Evolutionary conservation across 306 rosid genomes (phyloP).

Genomic region (Leucaena leucocephala): DNA sequence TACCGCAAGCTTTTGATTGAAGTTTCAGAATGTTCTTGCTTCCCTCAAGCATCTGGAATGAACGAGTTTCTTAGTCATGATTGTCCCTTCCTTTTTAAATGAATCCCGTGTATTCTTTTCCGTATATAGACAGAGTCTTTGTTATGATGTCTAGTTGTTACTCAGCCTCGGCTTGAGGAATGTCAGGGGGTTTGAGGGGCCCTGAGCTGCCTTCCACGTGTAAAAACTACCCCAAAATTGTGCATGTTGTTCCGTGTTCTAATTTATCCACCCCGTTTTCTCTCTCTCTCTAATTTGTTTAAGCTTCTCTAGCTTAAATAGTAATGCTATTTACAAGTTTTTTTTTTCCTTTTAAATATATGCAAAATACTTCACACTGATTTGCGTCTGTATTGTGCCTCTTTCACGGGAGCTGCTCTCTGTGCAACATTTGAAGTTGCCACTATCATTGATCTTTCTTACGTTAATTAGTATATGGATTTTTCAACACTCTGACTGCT

Average conservation of each 20-base stretch:
- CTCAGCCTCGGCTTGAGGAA: slow-evolving; percentile 39
- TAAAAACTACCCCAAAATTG: slow-evolving; percentile 10
- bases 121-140: slow-evolving; percentile 76
- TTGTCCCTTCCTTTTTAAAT: slow-evolving; percentile 21
- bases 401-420: background rate
- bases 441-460: background rate
- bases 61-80: slow-evolving; percentile 43
- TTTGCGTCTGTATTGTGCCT: background rate
- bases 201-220: slow-evolving; percentile 38
- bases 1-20: slow-evolving; percentile 47
- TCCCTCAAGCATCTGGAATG: slow-evolving; percentile 38
- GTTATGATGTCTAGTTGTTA: slow-evolving; percentile 34
- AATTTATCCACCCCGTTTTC: background rate
- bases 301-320: background rate
- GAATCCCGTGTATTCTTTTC: slow-evolving; percentile 63
- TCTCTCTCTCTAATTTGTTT: background rate
- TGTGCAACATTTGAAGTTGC: background rate
- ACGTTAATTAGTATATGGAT: background rate
- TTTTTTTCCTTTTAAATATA: background rate
- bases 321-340: background rate
- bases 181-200: slow-evolving; percentile 24
- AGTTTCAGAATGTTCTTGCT: slow-evolving; percentile 46
- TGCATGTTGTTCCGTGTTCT: background rate
- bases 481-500: background rate
- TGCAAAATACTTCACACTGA: background rate